phyloP scores from a whole-genome alignment of 2,329 filamentous ascomycete species.

The Thermothelomyces thermophilus region DNA sequence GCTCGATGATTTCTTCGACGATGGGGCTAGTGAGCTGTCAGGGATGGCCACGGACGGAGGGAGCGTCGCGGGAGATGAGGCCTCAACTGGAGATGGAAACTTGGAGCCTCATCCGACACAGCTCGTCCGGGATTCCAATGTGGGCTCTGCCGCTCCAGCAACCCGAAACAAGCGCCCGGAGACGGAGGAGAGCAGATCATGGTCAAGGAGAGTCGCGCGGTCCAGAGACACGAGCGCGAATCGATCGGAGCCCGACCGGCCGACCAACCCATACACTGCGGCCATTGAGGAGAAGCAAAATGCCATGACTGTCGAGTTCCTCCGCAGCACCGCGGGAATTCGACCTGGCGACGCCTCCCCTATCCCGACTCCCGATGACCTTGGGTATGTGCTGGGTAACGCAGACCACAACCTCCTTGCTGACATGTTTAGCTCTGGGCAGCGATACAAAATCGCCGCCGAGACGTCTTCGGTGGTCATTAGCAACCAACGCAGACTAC shows the following conservation, averaged over 20 bases:
- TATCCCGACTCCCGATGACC: slow-evolving; percentile 3
- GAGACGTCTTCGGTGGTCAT: slow-evolving; percentile 27
- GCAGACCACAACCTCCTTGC: not conserved
- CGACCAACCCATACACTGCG: slow-evolving; percentile 28
- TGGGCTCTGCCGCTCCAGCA: too few species aligned
- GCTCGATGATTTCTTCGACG: slow-evolving; percentile 13
- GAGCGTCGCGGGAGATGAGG: not conserved
- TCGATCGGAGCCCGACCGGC: not conserved
- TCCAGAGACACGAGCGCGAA: not conserved
- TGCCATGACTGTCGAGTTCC: slow-evolving; percentile 28
- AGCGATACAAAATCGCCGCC: slow-evolving; percentile 29
- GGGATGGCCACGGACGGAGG: slow-evolving; percentile 1
- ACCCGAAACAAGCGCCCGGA: not conserved
- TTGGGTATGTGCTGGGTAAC: slow-evolving; percentile 10
- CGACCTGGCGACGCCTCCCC: not conserved
- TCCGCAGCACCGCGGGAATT: slow-evolving; percentile 19
- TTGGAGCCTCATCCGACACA: too few species aligned
- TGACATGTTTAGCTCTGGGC: slow-evolving; percentile 28
- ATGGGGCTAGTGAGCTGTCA: not conserved
- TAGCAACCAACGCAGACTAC: slow-evolving; percentile 28
- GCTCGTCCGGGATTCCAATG: not conserved
- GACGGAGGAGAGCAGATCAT: not conserved
- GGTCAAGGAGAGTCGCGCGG: not conserved
- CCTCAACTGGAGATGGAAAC: not conserved
- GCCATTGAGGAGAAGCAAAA: slow-evolving; percentile 30